Evolutionary conservation across 163 green algal species (phyloP).

Genomic region (Picocystis sp.): DNA sequence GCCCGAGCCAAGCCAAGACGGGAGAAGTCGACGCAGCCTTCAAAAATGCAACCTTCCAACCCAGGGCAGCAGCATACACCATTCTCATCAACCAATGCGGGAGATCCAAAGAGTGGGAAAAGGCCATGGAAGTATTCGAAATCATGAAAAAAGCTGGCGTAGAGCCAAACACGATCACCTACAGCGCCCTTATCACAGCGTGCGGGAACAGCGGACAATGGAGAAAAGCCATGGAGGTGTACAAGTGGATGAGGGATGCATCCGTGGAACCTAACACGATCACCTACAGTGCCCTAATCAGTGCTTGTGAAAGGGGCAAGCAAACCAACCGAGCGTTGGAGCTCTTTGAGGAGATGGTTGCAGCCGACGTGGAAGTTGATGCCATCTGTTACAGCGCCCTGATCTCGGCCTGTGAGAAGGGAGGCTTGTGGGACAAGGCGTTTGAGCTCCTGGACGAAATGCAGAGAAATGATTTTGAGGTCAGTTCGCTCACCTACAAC

Average conservation of each 20-base stretch:
- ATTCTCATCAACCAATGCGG: slow-evolving; percentile 12
- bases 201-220: slow-evolving; percentile 10
- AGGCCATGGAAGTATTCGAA: slow-evolving; percentile 17
- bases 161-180: slow-evolving; percentile 17
- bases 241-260: slow-evolving; percentile 7
- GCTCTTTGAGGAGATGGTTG: slow-evolving; percentile 72
- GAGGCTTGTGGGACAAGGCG: not conserved
- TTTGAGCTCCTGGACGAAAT: slow-evolving; percentile 15
- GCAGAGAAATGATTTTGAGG: slow-evolving; percentile 5
- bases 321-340: slow-evolving; percentile 48
- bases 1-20: too few species aligned
- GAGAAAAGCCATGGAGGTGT: slow-evolving; percentile 16
- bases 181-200: slow-evolving; percentile 26
- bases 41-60: too few species aligned
- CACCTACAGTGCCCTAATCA: slow-evolving; percentile 67
- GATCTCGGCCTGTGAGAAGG: slow-evolving; percentile 15
- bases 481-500: slow-evolving; percentile 8
- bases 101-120: slow-evolving; percentile 12
- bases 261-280: slow-evolving; percentile 17
- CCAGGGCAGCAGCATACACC: slow-evolving; percentile 9
- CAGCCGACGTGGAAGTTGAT: slow-evolving; percentile 15
- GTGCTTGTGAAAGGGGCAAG: slow-evolving; percentile 49
- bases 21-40: too few species aligned
- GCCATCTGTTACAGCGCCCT: slow-evolving; percentile 18
- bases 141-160: slow-evolving; percentile 20